A percentile compares a stretch with the other conserved stretches of the same genome.
Evolutionary conservation across 108 stramenopile genomes (phyloP).

Genomic region (Chaetoceros muelleri): DNA sequence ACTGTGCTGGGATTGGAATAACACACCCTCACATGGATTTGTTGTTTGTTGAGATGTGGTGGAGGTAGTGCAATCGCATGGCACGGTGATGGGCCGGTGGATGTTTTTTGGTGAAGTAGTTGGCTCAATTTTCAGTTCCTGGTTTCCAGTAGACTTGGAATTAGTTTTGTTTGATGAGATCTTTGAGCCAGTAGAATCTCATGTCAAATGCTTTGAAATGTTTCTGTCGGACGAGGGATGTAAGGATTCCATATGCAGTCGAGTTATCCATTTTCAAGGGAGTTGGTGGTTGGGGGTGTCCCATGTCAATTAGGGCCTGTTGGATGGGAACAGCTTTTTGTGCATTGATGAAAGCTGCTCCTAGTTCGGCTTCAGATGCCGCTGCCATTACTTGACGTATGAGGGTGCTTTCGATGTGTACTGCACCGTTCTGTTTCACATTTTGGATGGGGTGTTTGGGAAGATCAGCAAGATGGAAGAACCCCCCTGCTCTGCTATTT

Average conservation of each 20-base stretch:
- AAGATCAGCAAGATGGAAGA: slow-evolving; percentile 11
- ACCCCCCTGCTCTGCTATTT: slow-evolving; percentile 20
- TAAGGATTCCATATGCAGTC: slow-evolving; percentile 26
- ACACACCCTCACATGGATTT: too few relatives aligned
- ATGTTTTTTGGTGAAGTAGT: slow-evolving; percentile 30
- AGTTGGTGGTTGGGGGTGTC: slow-evolving; percentile 33
- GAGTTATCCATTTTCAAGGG: slow-evolving; percentile 36
- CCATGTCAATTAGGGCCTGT: slow-evolving; percentile 15
- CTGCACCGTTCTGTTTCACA: slow-evolving; percentile 14
- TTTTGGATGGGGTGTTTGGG: not conserved
- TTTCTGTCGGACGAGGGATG: not conserved
- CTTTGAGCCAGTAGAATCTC: slow-evolving; percentile 19
- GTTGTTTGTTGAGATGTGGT: too few relatives aligned
- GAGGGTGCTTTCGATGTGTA: slow-evolving; percentile 15
- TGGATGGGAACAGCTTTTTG: slow-evolving; percentile 13
- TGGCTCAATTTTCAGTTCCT: slow-evolving; percentile 18
- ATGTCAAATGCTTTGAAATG: slow-evolving; percentile 20
- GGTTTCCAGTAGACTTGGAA: slow-evolving; percentile 27
- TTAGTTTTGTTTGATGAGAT: slow-evolving; percentile 16
- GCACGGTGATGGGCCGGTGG: slow-evolving; percentile 19
- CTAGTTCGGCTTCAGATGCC: slow-evolving; percentile 32
- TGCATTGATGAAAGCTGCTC: slow-evolving; percentile 23
- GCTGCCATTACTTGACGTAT: slow-evolving; percentile 19
- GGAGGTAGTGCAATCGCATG: too few relatives aligned
- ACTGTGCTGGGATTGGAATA: too few relatives aligned